Base-by-base conservation (phyloP, 768 basidiomycete species). In the Boletus barrowsii region DNA sequence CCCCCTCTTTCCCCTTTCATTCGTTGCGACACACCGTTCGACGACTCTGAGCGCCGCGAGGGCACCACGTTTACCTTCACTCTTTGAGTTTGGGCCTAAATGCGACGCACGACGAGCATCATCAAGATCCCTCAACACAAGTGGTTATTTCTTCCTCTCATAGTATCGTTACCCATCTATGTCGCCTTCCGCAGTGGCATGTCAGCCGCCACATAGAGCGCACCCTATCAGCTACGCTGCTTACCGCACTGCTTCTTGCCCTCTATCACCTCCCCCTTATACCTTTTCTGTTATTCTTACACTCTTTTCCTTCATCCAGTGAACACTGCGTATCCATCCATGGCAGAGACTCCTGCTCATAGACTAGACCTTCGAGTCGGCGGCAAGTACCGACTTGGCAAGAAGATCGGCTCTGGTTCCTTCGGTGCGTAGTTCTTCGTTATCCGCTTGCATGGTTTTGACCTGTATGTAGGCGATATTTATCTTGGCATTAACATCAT, bases 401-500 rank as follows among this genome's bases (percentile, higher is more conserved):
- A 97, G 83, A 98, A 98, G 88, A 98, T 98, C 67, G 96, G 96
- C 59, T 96, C 93, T 33, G 96, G 96, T 59, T 98, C 95, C 42
- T 98, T 98, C 66, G 93, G 95, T 96, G 65, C 68, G 88, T 79
- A 46, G 10, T 49, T 18, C 35, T 39, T 51, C 43, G 48, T 54
- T 29, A 3, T 49, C 40, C n/a, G 30, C 40, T 22, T 49, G 33
- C 37, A 30, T 24, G 14, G 47, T 54, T 41, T 37, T 61, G 22
- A 65, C 55, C 54, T 41, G 39, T 22, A 36, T 18, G 37, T 43
- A 96, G 96, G 94, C 73, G 96, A 98, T 71, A 98, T 99, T 75
- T 98, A 98, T 73, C 91, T 98, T 58, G 97, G 97, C 54, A 96
- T 97, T 73, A 99, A 98, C 82, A 98, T 99, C 78, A 98, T 98